phyloP scores from a whole-genome alignment of 441 rosid genomes.

The Adansonia madagascariensis region DNA sequence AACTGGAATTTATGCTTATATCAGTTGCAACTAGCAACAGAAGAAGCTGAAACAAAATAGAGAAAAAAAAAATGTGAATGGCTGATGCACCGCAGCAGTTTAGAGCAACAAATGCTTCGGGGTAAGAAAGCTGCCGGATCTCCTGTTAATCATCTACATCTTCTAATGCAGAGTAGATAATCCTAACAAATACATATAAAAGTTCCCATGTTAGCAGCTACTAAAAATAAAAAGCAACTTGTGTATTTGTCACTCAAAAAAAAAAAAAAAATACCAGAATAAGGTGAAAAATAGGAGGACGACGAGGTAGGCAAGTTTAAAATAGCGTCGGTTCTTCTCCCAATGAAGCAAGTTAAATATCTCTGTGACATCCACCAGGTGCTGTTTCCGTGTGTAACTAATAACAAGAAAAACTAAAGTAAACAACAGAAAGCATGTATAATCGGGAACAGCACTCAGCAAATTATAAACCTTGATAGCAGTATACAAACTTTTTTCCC shows the following conservation, averaged over 20 bases:
- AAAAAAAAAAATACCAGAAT: conserved; percentile 62
- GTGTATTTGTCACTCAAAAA: background rate
- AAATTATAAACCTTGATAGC: conserved; percentile 6
- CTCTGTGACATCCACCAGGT: conserved; percentile 92
- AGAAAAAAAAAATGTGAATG: conserved; percentile 13
- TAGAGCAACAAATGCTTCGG: conserved; percentile 7
- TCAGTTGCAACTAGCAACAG: conserved; percentile 36
- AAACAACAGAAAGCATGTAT: background rate
- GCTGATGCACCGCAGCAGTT: conserved; percentile 28
- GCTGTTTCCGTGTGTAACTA: conserved; percentile 67
- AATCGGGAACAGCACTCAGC: conserved; percentile 6
- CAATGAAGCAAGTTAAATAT: conserved; percentile 80
- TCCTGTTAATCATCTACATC: conserved; percentile 45
- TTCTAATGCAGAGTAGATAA: conserved; percentile 76
- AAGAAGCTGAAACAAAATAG: conserved; percentile 20
- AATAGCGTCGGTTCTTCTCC: conserved; percentile 92
- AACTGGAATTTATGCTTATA: conserved; percentile 30
- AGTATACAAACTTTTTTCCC: background rate
- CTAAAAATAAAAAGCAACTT: background rate
- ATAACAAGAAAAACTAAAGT: background rate
- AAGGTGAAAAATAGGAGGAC: conserved; percentile 73
- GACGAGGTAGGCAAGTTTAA: conserved; percentile 73
- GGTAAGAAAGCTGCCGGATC: background rate
- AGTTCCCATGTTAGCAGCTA: conserved; percentile 2
- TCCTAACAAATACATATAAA: conserved; percentile 46